phyloP scores from a whole-genome alignment of 2,329 filamentous ascomycete genomes.

The Penicillium sp. region DNA sequence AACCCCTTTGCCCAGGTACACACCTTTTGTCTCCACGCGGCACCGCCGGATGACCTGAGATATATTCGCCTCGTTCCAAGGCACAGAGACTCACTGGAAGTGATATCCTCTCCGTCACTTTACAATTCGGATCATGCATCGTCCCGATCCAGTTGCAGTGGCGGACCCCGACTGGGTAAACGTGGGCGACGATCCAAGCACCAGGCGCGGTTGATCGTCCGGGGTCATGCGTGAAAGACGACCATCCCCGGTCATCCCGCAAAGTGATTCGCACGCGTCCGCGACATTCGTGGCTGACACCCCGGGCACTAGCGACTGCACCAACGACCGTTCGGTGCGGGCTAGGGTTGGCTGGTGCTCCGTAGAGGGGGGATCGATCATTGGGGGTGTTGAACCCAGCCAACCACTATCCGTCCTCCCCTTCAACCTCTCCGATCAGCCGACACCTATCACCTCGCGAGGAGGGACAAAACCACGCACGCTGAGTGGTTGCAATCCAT shows the following conservation, averaged over 20 bases:
- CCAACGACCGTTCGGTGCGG: slow-evolving; percentile 2
- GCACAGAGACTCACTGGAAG: slow-evolving; percentile 11
- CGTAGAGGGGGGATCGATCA: not conserved
- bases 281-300: slow-evolving; percentile 10
- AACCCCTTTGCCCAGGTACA: slow-evolving; percentile 15
- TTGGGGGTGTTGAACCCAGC: slow-evolving; percentile 6
- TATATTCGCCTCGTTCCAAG: slow-evolving; percentile 20
- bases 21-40: slow-evolving; percentile 21
- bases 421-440: slow-evolving; percentile 21
- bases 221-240: slow-evolving; percentile 23
- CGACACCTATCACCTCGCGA: slow-evolving; percentile 28
- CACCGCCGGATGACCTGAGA: slow-evolving; percentile 23
- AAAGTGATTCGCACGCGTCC: slow-evolving; percentile 24
- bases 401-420: slow-evolving; percentile 4
- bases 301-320: slow-evolving; percentile 6
- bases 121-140: slow-evolving; percentile 11
- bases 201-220: slow-evolving; percentile 22
- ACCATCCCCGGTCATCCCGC: slow-evolving; percentile 15
- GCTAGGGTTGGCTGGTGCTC: not conserved
- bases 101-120: slow-evolving; percentile 3
- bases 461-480: slow-evolving; percentile 8
- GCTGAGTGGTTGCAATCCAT: slow-evolving; percentile 21
- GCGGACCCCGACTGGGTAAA: slow-evolving; percentile 13
- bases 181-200: slow-evolving; percentile 15
- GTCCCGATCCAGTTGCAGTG: slow-evolving; percentile 9